A percentile compares a stretch with the other conserved stretches of the same genome.
These are phyloP conservation scores for Ceratocystis albifundus DNA, from an alignment of 2,329 filamentous ascomycete genomes.

Conservation along the genomic window DNA sequence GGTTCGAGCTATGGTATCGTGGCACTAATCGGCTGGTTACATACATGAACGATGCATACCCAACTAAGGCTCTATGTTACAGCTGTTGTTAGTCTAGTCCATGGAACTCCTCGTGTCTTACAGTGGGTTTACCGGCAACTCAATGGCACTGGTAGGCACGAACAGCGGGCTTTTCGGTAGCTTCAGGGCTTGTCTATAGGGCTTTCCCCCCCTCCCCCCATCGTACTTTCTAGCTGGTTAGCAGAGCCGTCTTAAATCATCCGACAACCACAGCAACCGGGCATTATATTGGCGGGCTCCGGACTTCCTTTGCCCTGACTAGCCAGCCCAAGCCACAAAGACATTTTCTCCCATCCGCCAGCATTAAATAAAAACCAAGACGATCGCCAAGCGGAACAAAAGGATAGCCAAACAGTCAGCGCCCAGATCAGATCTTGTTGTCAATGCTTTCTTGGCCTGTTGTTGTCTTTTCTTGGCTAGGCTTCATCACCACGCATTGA, in stretches of 20 bases:
- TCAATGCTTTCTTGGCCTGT: neutral
- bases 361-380: neutral
- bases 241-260: neutral
- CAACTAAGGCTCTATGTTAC: too few species aligned
- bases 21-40: too few species aligned
- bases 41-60: too few species aligned
- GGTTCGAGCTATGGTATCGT: too few species aligned
- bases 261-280: slow-evolving; percentile 9
- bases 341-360: neutral
- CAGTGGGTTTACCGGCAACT: too few species aligned
- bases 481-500: neutral
- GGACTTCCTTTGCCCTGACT: neutral
- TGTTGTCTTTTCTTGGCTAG: neutral
- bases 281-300: slow-evolving; percentile 10
- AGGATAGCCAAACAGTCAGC: neutral
- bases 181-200: neutral
- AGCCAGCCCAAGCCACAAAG: slow-evolving; percentile 1
- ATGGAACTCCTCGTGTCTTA: too few species aligned
- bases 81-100: too few species aligned
- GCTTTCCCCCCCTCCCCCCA: too few species aligned
- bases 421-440: neutral
- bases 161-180: neutral
- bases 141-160: too few species aligned
- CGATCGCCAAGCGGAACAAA: too few species aligned
- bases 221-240: too few species aligned